Percentiles rank a stretch among this genome's conserved stretches.
phyloP scores from a whole-genome alignment of 169 alveolate genomes.

The Eimeria necatrix region DNA sequence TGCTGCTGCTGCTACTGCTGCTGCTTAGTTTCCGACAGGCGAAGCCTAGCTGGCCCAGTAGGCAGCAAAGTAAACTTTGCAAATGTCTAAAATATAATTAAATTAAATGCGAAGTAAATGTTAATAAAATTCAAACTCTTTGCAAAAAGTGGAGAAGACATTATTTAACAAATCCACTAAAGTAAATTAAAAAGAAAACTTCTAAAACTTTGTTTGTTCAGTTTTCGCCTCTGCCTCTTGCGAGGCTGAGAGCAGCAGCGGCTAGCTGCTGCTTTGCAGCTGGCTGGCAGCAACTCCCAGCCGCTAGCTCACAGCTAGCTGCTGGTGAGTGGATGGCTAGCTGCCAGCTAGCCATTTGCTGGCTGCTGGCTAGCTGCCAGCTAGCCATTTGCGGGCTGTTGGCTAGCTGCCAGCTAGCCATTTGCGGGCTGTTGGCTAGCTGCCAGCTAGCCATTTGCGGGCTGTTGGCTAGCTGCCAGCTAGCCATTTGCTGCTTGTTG shows the following conservation, averaged over 20 bases:
- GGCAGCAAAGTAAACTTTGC: no score
- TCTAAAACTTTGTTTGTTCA: no score
- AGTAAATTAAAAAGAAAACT: no score
- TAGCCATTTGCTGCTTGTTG: background rate
- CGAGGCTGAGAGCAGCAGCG: background rate
- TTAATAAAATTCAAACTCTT: no score
- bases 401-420: background rate
- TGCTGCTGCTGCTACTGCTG: background rate
- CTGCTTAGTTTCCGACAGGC: background rate
- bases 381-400: background rate
- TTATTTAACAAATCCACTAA: no score
- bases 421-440: background rate
- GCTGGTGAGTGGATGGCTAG: background rate
- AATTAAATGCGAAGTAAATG: no score
- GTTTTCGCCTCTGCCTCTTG: background rate
- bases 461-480: background rate
- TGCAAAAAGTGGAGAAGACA: no score
- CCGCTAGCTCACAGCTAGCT: background rate
- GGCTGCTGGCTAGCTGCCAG: background rate
- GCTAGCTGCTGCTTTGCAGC: conserved; percentile 15
- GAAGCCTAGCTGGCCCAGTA: no score
- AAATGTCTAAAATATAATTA: no score
- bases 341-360: background rate
- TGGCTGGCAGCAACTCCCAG: background rate
- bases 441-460: background rate